phyloP scores from a whole-genome alignment of 768 basidiomycete species.

The Leccinum fibrillosum region DNA sequence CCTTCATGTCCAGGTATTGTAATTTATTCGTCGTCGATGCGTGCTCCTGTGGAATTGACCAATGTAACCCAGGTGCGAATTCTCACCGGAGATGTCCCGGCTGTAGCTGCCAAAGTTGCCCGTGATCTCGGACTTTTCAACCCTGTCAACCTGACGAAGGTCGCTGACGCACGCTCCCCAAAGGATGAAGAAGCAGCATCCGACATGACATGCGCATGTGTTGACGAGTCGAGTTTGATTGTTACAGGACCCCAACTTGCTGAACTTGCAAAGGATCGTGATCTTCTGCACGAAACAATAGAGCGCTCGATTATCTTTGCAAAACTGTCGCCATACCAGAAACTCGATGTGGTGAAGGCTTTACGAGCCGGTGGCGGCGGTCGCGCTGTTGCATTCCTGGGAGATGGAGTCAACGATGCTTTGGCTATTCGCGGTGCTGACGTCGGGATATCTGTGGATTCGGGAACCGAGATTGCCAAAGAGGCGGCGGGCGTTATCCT shows the following conservation, averaged over 20 bases:
- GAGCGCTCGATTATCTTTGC: constrained; percentile 32
- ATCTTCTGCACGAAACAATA: constrained; percentile 25
- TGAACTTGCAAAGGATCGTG: constrained; percentile 27
- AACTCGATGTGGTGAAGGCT: constrained; percentile 32
- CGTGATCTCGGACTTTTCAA: constrained; percentile 34
- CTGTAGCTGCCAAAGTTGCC: constrained; percentile 37
- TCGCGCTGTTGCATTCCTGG: constrained; percentile 31
- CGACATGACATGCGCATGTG: neutral
- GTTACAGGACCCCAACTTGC: constrained; percentile 28
- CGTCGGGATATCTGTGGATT: constrained; percentile 33
- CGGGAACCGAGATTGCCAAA: constrained; percentile 35
- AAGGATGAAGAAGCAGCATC: constrained; percentile 29
- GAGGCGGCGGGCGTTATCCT: constrained; percentile 37
- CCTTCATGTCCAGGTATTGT: constrained; percentile 29
- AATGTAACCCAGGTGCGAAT: constrained; percentile 27
- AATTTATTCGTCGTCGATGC: neutral
- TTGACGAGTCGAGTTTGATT: constrained; percentile 25
- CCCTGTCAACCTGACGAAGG: constrained; percentile 14
- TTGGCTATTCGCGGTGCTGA: constrained; percentile 32
- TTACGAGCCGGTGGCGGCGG: constrained; percentile 23
- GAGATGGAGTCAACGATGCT: constrained; percentile 32
- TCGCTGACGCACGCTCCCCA: neutral
- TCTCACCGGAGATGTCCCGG: constrained; percentile 34
- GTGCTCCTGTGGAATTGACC: constrained; percentile 3
- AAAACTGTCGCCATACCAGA: constrained; percentile 32